Percentiles rank a stretch among this genome's conserved stretches.
Evolutionary conservation across 148 eudicot species (phyloP).

Genomic region (Cornus controversa): DNA sequence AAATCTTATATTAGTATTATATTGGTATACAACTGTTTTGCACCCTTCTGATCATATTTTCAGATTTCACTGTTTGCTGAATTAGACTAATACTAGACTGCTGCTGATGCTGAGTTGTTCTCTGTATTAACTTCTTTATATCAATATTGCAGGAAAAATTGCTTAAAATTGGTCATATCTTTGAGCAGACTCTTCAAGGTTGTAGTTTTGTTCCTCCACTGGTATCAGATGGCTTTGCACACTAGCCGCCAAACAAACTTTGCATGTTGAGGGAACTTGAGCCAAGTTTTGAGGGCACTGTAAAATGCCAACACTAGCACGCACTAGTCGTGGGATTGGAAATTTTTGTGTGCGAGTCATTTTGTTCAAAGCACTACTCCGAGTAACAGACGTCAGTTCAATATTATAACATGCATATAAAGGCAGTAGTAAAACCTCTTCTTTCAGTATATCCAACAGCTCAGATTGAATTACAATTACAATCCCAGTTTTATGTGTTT

Average conservation of each 20-base stretch:
- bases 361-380: too few species aligned
- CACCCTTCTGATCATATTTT: neutral
- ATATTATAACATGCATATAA: too few species aligned
- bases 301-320: neutral
- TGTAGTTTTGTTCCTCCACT: slow-evolving; percentile 75
- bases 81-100: neutral
- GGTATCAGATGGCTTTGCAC: slow-evolving; percentile 40
- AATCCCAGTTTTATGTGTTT: too few species aligned
- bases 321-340: neutral
- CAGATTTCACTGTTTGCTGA: neutral
- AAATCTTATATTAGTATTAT: too few species aligned
- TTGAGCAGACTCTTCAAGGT: slow-evolving; percentile 88
- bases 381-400: too few species aligned
- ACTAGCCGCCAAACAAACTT: slow-evolving; percentile 12
- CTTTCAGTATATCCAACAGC: too few species aligned
- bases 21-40: neutral
- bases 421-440: too few species aligned
- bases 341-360: neutral
- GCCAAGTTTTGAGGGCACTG: neutral
- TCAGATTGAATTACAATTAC: too few species aligned
- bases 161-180: slow-evolving; percentile 86
- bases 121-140: neutral
- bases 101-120: neutral
- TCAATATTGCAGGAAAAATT: slow-evolving; percentile 62
- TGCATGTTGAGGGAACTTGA: neutral